Base-by-base conservation (phyloP, 2,329 filamentous ascomycete genomes). In the Fusarium sp. region DNA sequence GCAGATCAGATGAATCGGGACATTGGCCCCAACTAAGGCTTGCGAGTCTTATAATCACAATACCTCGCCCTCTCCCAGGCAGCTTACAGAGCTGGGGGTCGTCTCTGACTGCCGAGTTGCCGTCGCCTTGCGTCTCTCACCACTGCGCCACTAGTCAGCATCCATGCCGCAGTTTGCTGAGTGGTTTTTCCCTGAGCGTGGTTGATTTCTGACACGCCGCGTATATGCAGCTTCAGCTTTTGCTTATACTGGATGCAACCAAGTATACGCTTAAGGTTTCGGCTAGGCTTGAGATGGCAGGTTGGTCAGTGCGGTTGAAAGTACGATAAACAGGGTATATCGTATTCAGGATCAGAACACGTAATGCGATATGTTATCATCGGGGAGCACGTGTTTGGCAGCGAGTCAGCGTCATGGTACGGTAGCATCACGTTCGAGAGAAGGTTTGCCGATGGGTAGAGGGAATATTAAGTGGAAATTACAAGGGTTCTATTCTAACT, bases 311-410 rank as follows among this genome's bases (percentile, higher is more conserved):
- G 38, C 13, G 22, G 22, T 33, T 44, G 13, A 33, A 4, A 54
- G 38, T 56, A 56, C 54, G 54, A 56, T 56, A 56, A 56, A 56
- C 54, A 44, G 28, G 54, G 38, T 44, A 56, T 56, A 31, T 56
- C 54, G 54, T 56, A 44, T 56, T 56, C 38, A 44, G 38, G 26
- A 33, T 39, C 11, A 39, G 20, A 54, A 39, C 51, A 39, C 24
- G 51, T 54, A 54, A 54, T 39, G 11, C 24, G 51, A 28, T 28
- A 54, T 28, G 24, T n/a, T 54, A 39, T 54, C 35, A 2, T 13
- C 20, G 5, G 14, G 3, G 14, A 7, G 24, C 24, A 39, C 20
- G 18, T 28, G 20, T 54, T 28, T 54, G 33, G 14, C 20, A 22
- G 35, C 51, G 24, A 54, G 51, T 54, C 18, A 54, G 35, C 24